Percentiles rank a stretch among this genome's conserved stretches.
Evolutionary conservation across 2,329 filamentous ascomycete species (phyloP).

Genomic region (Colletotrichum shisoi): DNA sequence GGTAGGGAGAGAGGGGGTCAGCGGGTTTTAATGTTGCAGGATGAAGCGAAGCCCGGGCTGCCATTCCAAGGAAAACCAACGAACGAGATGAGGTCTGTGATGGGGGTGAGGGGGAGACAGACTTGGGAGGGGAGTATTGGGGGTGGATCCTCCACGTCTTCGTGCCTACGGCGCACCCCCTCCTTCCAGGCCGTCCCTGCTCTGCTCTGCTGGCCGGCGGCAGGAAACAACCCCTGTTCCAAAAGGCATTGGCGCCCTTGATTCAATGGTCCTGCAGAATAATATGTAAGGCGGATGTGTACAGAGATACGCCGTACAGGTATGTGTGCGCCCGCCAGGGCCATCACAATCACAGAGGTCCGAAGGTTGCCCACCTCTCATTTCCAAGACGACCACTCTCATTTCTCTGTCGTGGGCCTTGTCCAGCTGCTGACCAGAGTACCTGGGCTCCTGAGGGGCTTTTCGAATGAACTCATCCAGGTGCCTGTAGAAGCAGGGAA

Average conservation of each 20-base stretch:
- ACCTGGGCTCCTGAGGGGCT: constrained; percentile 16
- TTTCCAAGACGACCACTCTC: constrained; percentile 24
- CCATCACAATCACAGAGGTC: constrained; percentile 2
- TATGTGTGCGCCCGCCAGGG: constrained; percentile 27
- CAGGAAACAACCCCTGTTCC: constrained; percentile 29
- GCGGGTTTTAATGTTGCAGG: constrained; percentile 51
- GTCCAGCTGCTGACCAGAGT: constrained; percentile 24
- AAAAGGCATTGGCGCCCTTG: constrained; percentile 30
- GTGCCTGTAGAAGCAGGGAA: constrained; percentile 16
- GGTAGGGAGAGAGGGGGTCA: constrained; percentile 51
- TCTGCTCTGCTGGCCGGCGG: constrained; percentile 26
- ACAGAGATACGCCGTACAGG: too few relatives aligned
- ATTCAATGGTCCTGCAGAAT: constrained; percentile 30
- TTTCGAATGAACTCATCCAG: constrained; percentile 5
- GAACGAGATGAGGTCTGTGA: constrained; percentile 36
- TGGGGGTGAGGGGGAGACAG: constrained; percentile 14
- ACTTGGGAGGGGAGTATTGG: constrained; percentile 32
- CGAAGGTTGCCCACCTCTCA: constrained; percentile 26
- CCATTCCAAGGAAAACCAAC: constrained; percentile 21
- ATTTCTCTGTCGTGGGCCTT: constrained; percentile 25
- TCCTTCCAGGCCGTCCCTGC: constrained; percentile 11
- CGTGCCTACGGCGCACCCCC: constrained; percentile 6
- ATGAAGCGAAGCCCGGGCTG: constrained; percentile 29
- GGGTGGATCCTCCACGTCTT: constrained; percentile 33
- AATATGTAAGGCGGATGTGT: neutral